Base-by-base conservation (phyloP, 1,284 basidiomycete genomes). In the Termitomyces sp. region DNA sequence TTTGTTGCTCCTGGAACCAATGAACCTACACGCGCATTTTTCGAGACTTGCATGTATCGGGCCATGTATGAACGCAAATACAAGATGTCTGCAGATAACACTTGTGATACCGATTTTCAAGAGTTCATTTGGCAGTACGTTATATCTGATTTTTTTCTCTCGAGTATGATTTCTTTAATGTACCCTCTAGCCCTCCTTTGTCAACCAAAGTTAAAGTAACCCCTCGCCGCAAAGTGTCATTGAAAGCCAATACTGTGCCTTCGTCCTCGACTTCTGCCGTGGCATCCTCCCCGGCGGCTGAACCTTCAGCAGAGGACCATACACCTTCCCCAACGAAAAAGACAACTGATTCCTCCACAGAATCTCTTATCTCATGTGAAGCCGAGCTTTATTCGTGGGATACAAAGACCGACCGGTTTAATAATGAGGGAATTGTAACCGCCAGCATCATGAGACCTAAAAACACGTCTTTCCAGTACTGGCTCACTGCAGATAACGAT, bases 51-150 rank as follows among this genome's bases (percentile, higher is more conserved):
- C 69, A 90, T 94, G 77, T 88, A 97, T 62, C 87, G 92, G 41
- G 96, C 95, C 55, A 92, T 96, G 80, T 98, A 88, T 70, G 95
- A 98, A 69, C 82, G 92, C 73, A 95, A 94, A 75, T 88, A 87
- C 74, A 84, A 78, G 64, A 76, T 64, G 50, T 84, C 81, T 58
- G 90, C 90, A 17, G 89, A 94, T 58, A 78, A 76, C 53, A 80
- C 86, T 7, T 70, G 71, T 17, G 89, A 92, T 61, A 68, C 76
- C 3, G 86, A 90, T 50, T 73, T 94, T 28, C 80, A 88, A 48
- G 82, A 89, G 60, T 88, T 94, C 62, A 81, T 90, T 31, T 90
- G 84, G 81, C 78, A 79, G 90, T 90, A 60, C 68, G 87, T 54
- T 15, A 15, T 26, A 42, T 33, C 15, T 38, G 6, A 21, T 10